Evolutionary conservation across 75 land plant species (phyloP), one percentile per base, ranked within the genome.

Genomic region (Selaginella tamariscina): DNA sequence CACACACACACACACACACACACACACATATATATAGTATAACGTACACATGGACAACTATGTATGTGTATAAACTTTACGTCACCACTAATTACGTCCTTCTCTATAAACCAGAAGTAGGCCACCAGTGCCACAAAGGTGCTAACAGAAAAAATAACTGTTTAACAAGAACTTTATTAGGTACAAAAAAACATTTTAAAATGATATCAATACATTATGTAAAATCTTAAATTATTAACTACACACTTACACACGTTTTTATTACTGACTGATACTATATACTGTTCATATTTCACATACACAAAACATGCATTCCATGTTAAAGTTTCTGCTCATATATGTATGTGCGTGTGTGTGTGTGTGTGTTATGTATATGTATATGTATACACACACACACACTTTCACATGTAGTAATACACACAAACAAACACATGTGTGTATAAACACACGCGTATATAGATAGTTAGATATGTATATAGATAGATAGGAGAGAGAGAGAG

Each of bases 1-100:
- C 59, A 56, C 59, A 56, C 59, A 1, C 59, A 56, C 59, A 56
- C 9, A 56, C 59, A 56, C 59, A 56, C 59, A 11, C 59, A 56
- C 59, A 56, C 59, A 56, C 59, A 56, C 59, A 56, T 27, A n/a
- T n/a, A n/a, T n/a, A n/a, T n/a, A n/a, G n/a, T n/a, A n/a, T n/a
- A n/a, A n/a, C n/a, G n/a, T n/a, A n/a, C n/a, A n/a, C n/a, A n/a
- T n/a, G n/a, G n/a, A n/a, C 54, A 49, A 13, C 18, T 20, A 49
- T 49, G 54, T 20, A 49, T 49, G 20, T 20, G 20, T 49, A 49
- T 20, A 49, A 13, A n/a, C 15, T 15, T 39, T 39, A 39, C 49
- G 15, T 39, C 15, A 39, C 49, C 49, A 5, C 11, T 39, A 39
- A 39, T 39, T 5, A 39, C 15, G 11, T 39, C 49, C 49, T 15